Conservation (phyloP, 805 yeast genomes). For the Cyberlindnera euphorbiiphila region DNA sequence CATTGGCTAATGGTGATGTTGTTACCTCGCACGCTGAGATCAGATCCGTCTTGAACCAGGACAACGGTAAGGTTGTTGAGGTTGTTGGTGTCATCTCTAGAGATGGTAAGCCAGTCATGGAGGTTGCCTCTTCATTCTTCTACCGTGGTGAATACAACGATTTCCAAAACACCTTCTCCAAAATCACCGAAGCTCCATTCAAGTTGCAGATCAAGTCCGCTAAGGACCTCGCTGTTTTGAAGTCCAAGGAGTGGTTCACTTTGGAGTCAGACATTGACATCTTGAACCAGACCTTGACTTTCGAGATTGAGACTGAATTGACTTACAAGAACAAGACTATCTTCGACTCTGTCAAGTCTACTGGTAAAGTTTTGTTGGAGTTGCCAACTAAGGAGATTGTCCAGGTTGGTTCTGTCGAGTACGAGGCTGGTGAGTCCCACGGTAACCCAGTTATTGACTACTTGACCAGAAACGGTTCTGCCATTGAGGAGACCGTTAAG, state of each 20-base stretch:
- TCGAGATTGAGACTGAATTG: constrained; percentile 83
- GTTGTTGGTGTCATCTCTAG: constrained; percentile 86
- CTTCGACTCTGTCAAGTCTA: constrained; percentile 74
- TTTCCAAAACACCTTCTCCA: constrained; percentile 88
- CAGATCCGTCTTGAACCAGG: constrained; percentile 83
- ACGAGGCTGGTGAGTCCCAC: constrained; percentile 86
- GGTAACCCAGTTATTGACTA: constrained; percentile 98
- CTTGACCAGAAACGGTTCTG: constrained; percentile 83
- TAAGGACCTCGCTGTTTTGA: constrained; percentile 89
- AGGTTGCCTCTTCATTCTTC: constrained; percentile 91
- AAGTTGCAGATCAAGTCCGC: constrained; percentile 68
- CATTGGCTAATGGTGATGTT: constrained; percentile 82
- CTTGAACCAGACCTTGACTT: constrained; percentile 75
- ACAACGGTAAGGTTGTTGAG: constrained; percentile 93
- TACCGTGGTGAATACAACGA: constrained; percentile 91
- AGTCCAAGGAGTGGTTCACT: constrained; percentile 98
- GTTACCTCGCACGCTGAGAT: constrained; percentile 82
- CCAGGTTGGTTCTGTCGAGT: constrained; percentile 78
- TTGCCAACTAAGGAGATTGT: constrained; percentile 87
- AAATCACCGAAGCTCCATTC: constrained; percentile 81
- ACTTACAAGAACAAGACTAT: constrained; percentile 73
- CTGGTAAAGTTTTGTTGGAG: constrained; percentile 83
- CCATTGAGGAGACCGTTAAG: constrained; percentile 89
- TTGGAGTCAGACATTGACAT: constrained; percentile 68
- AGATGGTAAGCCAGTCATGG: constrained; percentile 79